Evolutionary conservation across 305 asterid species (phyloP).

Genomic region (Rubia tinctorum): DNA sequence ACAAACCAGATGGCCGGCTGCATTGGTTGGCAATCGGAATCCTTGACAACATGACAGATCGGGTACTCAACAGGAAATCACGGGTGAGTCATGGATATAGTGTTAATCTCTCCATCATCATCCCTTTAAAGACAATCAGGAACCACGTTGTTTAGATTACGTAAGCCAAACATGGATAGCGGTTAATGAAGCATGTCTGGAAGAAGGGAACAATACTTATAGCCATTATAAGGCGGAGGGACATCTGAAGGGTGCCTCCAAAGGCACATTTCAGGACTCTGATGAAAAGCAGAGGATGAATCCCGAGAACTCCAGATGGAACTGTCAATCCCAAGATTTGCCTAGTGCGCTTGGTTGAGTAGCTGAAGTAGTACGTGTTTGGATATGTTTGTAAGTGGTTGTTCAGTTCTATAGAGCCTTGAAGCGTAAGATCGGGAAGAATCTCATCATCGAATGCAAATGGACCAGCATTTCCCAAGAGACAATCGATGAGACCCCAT

Average conservation of each 20-base stretch:
- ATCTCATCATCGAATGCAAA: constrained; percentile 93
- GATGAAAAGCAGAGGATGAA: constrained; percentile 76
- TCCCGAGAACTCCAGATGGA: constrained; percentile 77
- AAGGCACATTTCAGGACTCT: constrained; percentile 85
- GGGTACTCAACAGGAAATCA: constrained; percentile 89
- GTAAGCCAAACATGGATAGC: neutral
- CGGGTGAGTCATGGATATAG: constrained; percentile 97
- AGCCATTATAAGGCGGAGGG: constrained; percentile 86
- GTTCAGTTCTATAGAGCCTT: constrained; percentile 71
- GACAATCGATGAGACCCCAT: constrained; percentile 79
- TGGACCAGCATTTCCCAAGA: constrained; percentile 76
- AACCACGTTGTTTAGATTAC: neutral
- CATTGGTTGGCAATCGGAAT: constrained; percentile 82
- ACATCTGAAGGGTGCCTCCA: constrained; percentile 77
- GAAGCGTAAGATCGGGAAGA: constrained; percentile 90
- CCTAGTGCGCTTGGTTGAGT: constrained; percentile 81
- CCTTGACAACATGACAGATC: constrained; percentile 51
- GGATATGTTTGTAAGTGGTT: constrained; percentile 62
- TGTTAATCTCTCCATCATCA: constrained; percentile 96
- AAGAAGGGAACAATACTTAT: constrained; percentile 38
- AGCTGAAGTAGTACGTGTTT: constrained; percentile 86
- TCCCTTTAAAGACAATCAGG: constrained; percentile 44
- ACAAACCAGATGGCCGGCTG: constrained; percentile 93
- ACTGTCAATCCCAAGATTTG: constrained; percentile 60
- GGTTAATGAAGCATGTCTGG: neutral